These are phyloP conservation scores for Paracoccidioides lutzii DNA, from an alignment of 2,329 filamentous ascomycete genomes.

Conservation along the genomic window DNA sequence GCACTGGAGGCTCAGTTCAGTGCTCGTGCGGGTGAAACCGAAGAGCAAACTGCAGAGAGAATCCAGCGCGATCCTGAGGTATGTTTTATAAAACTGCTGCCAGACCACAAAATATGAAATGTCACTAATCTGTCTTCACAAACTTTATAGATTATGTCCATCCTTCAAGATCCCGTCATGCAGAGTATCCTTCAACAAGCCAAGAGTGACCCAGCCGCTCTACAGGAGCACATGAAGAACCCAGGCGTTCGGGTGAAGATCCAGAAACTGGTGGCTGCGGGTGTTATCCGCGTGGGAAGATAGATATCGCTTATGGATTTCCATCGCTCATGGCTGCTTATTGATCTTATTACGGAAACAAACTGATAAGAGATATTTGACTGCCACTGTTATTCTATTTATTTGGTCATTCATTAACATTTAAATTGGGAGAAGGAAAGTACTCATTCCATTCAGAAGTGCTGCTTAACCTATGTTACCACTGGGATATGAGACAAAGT, in stretches of 20 bases:
- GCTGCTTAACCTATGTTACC: neutral
- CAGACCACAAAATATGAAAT: neutral
- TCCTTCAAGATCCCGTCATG: constrained; percentile 95
- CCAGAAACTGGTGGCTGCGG: constrained; percentile 85
- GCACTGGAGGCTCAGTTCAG: constrained; percentile 81
- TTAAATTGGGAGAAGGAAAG: neutral
- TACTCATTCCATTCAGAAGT: neutral
- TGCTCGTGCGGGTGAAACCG: constrained; percentile 83
- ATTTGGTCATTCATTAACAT: neutral
- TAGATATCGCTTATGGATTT: constrained; percentile 15
- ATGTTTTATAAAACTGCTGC: constrained; percentile 23
- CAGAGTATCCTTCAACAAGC: constrained; percentile 94
- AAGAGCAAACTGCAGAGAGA: constrained; percentile 87
- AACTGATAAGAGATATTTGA: neutral
- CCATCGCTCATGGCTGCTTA: neutral
- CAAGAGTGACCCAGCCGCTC: constrained; percentile 78
- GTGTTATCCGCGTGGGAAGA: constrained; percentile 70
- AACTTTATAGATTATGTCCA: constrained; percentile 57
- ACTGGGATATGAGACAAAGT: neutral
- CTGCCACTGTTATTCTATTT: neutral
- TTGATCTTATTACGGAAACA: neutral
- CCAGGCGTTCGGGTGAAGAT: constrained; percentile 73
- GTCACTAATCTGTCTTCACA: constrained; percentile 8
- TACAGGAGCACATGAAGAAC: constrained; percentile 97
- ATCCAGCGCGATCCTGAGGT: constrained; percentile 85